Evolutionary conservation across 2,329 filamentous ascomycete species (phyloP).

Genomic region (Trichoderma atrobrunneum): DNA sequence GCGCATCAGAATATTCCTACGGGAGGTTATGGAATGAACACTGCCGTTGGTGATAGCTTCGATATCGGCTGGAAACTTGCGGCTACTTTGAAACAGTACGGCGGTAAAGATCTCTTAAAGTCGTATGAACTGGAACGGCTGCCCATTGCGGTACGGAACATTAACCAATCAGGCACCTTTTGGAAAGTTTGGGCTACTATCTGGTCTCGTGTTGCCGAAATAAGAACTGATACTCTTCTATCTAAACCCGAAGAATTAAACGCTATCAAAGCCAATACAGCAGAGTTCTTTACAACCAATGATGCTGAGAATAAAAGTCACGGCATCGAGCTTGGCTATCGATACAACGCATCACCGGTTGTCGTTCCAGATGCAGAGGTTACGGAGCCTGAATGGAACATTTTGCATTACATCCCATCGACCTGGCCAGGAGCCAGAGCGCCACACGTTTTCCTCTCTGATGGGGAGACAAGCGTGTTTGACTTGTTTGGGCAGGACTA

Average conservation of each 20-base stretch:
- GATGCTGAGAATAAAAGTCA: conserved; percentile 29
- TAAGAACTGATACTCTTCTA: background rate
- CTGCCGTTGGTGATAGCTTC: conserved; percentile 34
- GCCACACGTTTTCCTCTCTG: background rate
- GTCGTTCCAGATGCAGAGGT: background rate
- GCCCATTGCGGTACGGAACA: conserved; percentile 22
- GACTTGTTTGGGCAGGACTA: conserved; percentile 1
- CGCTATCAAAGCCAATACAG: background rate
- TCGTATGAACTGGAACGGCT: conserved; percentile 29
- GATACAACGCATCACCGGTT: conserved; percentile 20
- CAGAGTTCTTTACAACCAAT: conserved; percentile 6
- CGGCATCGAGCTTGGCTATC: conserved; percentile 31
- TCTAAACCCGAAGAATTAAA: background rate
- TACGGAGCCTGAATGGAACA: background rate
- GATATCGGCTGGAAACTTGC: conserved; percentile 38
- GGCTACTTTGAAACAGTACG: conserved; percentile 24
- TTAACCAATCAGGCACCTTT: conserved; percentile 19
- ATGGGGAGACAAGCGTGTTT: conserved; percentile 9
- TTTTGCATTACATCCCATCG: background rate
- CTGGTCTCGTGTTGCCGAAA: background rate
- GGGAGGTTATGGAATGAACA: conserved; percentile 40
- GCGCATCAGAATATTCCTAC: conserved; percentile 37
- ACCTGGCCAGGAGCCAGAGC: conserved; percentile 11
- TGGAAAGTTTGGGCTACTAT: background rate
- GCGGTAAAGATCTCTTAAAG: conserved; percentile 20